Conservation (phyloP, 306 rosid genomes). For the Cucurbita argyrosperma region DNA sequence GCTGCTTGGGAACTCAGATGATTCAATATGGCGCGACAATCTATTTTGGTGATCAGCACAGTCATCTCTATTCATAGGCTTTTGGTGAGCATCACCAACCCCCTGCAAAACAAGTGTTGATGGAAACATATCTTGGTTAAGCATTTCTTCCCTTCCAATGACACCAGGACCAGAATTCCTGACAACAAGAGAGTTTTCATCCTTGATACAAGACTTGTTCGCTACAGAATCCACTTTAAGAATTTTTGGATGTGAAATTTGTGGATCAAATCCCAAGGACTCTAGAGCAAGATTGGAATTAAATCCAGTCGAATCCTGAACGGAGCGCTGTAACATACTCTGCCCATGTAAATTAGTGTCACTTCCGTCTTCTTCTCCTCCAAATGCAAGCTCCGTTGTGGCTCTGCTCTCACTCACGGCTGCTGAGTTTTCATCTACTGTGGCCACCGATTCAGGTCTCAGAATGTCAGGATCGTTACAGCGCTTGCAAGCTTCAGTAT, state of each 20-base stretch:
- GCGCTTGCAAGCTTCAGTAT: slow-evolving; percentile 18
- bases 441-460: slow-evolving; percentile 12
- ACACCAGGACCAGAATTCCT: slow-evolving; percentile 25
- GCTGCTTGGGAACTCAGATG: slow-evolving; percentile 34
- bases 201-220: slow-evolving; percentile 18
- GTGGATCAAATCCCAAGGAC: slow-evolving; percentile 37
- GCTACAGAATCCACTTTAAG: slow-evolving; percentile 20
- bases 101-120: slow-evolving; percentile 32
- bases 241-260: slow-evolving; percentile 16
- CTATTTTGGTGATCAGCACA: slow-evolving; percentile 13
- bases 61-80: neutral
- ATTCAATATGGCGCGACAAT: slow-evolving; percentile 13
- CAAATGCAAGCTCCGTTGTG: slow-evolving; percentile 18
- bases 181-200: slow-evolving; percentile 17
- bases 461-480: slow-evolving; percentile 16
- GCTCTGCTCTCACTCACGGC: slow-evolving; percentile 16
- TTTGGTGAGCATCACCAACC: slow-evolving; percentile 20
- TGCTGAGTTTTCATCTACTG: slow-evolving; percentile 21
- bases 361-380: slow-evolving; percentile 13
- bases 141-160: slow-evolving; percentile 23
- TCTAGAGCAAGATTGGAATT: slow-evolving; percentile 23
- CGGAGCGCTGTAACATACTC: slow-evolving; percentile 17
- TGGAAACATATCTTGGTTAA: slow-evolving; percentile 31
- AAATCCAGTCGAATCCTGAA: slow-evolving; percentile 27
- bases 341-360: slow-evolving; percentile 21